Conservation (phyloP, 805 yeast species). For the Saturnispora silvae region DNA sequence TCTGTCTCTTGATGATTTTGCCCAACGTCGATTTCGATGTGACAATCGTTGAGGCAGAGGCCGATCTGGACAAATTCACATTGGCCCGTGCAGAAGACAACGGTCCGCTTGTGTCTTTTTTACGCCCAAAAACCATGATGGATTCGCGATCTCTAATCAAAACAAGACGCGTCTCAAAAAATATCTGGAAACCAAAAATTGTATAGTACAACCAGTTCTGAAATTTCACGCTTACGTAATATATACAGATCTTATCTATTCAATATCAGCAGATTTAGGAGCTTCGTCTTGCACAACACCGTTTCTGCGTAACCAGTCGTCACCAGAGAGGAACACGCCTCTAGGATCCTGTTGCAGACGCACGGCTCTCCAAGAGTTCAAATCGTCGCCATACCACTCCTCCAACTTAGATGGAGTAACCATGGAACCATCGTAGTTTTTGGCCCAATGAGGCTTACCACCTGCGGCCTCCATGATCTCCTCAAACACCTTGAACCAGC, state of each 20-base stretch:
- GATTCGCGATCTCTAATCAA: too few relatives aligned
- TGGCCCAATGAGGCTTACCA: slow-evolving; percentile 99
- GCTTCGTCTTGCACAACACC: slow-evolving; percentile 41
- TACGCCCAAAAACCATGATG: slow-evolving; percentile 4
- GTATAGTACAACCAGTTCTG: too few relatives aligned
- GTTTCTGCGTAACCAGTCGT: slow-evolving; percentile 72
- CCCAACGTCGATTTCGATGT: slow-evolving; percentile 1
- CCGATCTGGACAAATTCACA: slow-evolving; percentile 3
- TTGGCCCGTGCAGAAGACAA: slow-evolving; percentile 6
- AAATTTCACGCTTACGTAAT: neutral
- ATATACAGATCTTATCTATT: slow-evolving; percentile 1
- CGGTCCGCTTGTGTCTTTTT: slow-evolving; percentile 4
- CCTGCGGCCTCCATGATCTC: slow-evolving; percentile 62
- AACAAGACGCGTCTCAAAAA: neutral
- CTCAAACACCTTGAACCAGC: slow-evolving; percentile 83
- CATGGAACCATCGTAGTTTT: slow-evolving; percentile 79
- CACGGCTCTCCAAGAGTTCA: slow-evolving; percentile 47
- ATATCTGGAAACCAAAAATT: too few relatives aligned
- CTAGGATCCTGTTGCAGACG: slow-evolving; percentile 69
- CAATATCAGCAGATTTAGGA: slow-evolving; percentile 5
- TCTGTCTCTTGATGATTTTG: slow-evolving; percentile 6
- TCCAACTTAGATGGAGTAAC: slow-evolving; percentile 63
- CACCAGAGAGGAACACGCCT: slow-evolving; percentile 68
- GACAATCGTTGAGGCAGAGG: slow-evolving; percentile 1
- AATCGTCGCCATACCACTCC: slow-evolving; percentile 73